Conservation (phyloP, 331 rosid genomes). For the Malus hybrid region DNA sequence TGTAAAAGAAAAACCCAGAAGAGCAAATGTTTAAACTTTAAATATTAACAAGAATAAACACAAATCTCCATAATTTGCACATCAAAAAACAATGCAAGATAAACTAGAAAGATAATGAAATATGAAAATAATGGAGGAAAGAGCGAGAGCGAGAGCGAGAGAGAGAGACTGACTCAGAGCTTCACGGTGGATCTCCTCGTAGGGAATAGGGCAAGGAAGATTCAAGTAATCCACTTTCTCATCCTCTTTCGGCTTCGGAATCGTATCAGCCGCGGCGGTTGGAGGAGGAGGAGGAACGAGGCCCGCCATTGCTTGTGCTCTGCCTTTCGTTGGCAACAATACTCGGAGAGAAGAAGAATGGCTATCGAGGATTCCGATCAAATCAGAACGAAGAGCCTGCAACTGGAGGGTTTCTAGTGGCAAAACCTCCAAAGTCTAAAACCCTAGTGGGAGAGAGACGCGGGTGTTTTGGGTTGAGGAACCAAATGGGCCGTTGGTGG, state of each 20-base stretch:
- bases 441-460: neutral
- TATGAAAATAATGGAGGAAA: neutral
- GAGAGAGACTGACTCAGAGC: conserved; percentile 59
- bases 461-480: neutral
- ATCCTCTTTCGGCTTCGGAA: conserved; percentile 27
- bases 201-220: conserved; percentile 90
- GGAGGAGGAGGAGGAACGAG: conserved; percentile 7
- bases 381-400: neutral
- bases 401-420: neutral
- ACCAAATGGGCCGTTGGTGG: neutral
- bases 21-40: neutral
- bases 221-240: conserved; percentile 65
- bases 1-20: neutral
- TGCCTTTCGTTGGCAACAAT: neutral
- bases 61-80: neutral
- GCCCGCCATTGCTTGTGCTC: conserved; percentile 3
- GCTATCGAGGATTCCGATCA: neutral
- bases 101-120: neutral
- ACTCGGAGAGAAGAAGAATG: neutral
- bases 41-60: neutral
- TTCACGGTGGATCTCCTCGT: conserved; percentile 95
- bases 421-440: conserved; percentile 2
- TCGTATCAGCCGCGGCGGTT: neutral
- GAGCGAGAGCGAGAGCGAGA: neutral
- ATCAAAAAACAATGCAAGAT: neutral